Evolutionary conservation across 2,329 filamentous ascomycete genomes (phyloP), one percentile per base, ranked within the genome.

Genomic region (Helotiales sp.): DNA sequence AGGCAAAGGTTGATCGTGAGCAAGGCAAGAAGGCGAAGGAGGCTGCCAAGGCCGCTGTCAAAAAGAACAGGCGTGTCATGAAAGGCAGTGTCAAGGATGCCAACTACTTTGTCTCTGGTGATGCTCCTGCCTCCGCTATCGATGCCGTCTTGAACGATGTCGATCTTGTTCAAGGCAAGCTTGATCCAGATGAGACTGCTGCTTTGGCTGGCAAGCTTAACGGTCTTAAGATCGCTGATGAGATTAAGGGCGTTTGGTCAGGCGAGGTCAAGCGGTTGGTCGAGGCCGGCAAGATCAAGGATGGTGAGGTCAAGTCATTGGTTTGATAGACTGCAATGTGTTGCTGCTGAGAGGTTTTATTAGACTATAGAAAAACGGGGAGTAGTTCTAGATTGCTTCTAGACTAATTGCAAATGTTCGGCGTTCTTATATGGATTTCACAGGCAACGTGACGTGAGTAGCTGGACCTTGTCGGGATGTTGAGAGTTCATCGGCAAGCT

Each of bases 11-110:
- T 5, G 89, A 93, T 66, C 92, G 91, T 74, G 93, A 95, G 74
- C 87, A 91, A 71, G 84, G 84, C 77, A 99, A 98, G 89, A 99
- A 99, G 87, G 91, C 92, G 69, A 99, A 98, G 86, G 96, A 99
- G 82, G 95, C 95, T 1, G 96, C 96, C 66, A 99, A 99, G 89
- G 97, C 93, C 78, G 96, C 96, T 15, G 91, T 96, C 76, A 99
- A 99, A 91, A 99, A 99, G 92, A 99, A 99, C 88, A 97, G 97
- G 88, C 93, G 96, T 85, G 91, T 98, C 57, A 89, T 99, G 75
- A 93, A 96, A 81, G 90, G 89, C 70, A 93, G 92, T 72, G 92
- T 95, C 82, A 99, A 99, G 87, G 96, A 99, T 74, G 94, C 92
- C 76, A 97, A 97, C 86, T 99, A 99, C 89, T 97, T 99, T 80